These are phyloP conservation scores for Castanea mollissima DNA, from an alignment of 306 rosid genomes.

Conservation along the genomic window DNA sequence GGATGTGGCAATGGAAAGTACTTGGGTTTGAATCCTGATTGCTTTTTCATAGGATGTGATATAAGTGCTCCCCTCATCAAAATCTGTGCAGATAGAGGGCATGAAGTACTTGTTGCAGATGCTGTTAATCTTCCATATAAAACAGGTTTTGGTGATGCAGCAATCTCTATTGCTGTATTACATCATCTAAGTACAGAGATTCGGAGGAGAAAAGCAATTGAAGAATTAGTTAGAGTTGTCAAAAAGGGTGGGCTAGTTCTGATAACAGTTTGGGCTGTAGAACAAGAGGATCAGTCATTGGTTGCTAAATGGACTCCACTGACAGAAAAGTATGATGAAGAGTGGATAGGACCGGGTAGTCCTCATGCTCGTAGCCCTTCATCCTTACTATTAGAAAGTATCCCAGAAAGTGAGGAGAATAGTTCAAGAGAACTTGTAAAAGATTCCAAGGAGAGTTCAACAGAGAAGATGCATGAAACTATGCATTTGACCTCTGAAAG, in stretches of 20 bases:
- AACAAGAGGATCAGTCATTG: conserved; percentile 78
- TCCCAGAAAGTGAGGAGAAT: conserved; percentile 72
- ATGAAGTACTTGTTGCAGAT: conserved; percentile 87
- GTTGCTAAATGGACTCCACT: conserved; percentile 87
- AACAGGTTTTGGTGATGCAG: conserved; percentile 88
- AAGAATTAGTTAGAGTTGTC: conserved; percentile 85
- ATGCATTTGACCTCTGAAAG: conserved; percentile 13
- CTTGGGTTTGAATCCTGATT: conserved; percentile 57
- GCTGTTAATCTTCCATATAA: conserved; percentile 83
- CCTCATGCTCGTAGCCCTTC: conserved; percentile 57
- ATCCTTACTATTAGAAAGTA: conserved; percentile 58
- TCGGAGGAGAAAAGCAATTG: conserved; percentile 80
- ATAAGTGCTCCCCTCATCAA: conserved; percentile 76
- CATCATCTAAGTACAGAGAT: conserved; percentile 87
- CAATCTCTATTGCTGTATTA: conserved; percentile 85
- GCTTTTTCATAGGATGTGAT: conserved; percentile 82
- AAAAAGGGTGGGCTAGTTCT: conserved; percentile 84
- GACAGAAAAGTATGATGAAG: conserved; percentile 62
- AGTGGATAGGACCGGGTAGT: conserved; percentile 91
- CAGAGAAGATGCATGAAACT: conserved; percentile 28
- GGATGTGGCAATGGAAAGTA: conserved; percentile 98
- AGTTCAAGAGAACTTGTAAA: conserved; percentile 29
- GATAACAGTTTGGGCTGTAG: conserved; percentile 97
- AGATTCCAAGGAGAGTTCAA: conserved; percentile 31
- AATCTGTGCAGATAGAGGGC: conserved; percentile 74